Evolutionary conservation across 257 asterid genomes (phyloP), one percentile per base, ranked within the genome.

Genomic region (Primulina eburnea): DNA sequence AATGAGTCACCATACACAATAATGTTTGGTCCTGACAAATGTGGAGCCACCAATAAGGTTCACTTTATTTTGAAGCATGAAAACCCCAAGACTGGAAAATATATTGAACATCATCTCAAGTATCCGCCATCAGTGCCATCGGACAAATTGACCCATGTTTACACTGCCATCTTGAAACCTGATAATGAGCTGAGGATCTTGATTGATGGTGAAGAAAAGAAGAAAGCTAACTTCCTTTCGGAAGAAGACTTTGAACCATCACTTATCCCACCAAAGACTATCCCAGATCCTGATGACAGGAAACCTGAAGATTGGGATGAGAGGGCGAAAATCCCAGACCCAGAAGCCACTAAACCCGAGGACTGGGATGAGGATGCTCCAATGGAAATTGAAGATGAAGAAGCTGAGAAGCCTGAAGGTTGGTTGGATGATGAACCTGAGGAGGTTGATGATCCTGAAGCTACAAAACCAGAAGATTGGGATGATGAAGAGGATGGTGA

Each of bases 371-470:
- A 94, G 84, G 87, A 83, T 68, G 97, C 96, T 64, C 97, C 97
- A 12, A 65, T 89, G 80, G 99, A 94, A 68, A 89, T 94, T 24
- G 92, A 76, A 65, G 97, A 94, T 65, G 92, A 82, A 76, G 99
- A 89, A 7, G 96, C 97, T 28, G 92, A 59, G 75, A 94, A 94
- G 76, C 99, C 99, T 6, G 95, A 87, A 72, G 97, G 99, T 14
- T 94, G 99, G 99, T 85, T 94, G 80, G 97, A 90, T 83, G 97
- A 90, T 62, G 99, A 94, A 77, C 99, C 99, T 6, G 99, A 89
- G 75, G 99, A 91, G 71, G 74, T 94, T 30, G 96, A 94, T 75
- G 97, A 94, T 72, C 97, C 99, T 1, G 99, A 91, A 77, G 87
- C 97, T 14, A 67, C 87, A 8, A 94, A 94, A 71, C 97, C 97